phyloP scores from a whole-genome alignment of 2,329 filamentous ascomycete genomes.

The Sclerotinia borealis region DNA sequence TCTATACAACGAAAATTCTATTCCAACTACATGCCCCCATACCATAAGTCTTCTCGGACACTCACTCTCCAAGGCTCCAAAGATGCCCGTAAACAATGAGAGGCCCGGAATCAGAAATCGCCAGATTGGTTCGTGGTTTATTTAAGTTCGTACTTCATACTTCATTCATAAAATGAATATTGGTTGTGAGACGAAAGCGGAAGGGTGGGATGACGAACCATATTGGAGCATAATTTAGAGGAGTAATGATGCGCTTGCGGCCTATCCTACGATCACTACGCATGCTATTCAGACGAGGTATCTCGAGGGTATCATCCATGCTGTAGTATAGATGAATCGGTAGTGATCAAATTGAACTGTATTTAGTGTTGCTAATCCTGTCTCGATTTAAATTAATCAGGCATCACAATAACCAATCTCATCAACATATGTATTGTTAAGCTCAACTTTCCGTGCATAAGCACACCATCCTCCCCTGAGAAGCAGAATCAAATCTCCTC shows the following conservation, averaged over 20 bases:
- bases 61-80: background rate
- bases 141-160: background rate
- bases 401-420: background rate
- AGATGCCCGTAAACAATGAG: background rate
- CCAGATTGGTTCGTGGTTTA: background rate
- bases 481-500: background rate
- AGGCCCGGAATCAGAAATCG: background rate
- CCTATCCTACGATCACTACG: slow-evolving; percentile 4
- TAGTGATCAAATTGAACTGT: background rate
- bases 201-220: background rate
- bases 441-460: background rate
- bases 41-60: no score
- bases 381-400: no score
- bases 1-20: no score
- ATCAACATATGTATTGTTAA: background rate
- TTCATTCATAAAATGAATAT: no score
- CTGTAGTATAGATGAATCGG: no score
- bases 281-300: background rate
- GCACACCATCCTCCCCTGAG: background rate
- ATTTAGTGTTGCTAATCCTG: background rate
- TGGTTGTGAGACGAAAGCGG: no score
- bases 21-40: no score
- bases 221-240: slow-evolving; percentile 8
- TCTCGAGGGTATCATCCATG: background rate
- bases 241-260: slow-evolving; percentile 8